A percentile compares a stretch with the other conserved stretches of the same genome.
Conservation (phyloP, 2,329 filamentous ascomycete genomes). For the Ilyonectria robusta region DNA sequence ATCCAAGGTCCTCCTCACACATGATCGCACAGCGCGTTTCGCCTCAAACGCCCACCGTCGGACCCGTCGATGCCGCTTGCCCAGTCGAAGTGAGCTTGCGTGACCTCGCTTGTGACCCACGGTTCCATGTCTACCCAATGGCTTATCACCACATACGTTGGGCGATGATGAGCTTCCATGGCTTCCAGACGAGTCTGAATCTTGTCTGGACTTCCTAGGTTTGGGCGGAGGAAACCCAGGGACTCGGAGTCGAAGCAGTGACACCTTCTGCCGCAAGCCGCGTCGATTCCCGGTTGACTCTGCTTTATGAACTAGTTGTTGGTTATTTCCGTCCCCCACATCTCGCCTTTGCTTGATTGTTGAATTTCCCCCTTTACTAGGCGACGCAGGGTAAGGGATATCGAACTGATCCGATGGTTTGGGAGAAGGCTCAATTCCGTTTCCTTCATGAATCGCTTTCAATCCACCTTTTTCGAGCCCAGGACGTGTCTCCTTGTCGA, state of each 20-base stretch:
- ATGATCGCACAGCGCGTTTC: slow-evolving; percentile 51
- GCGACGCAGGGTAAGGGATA: slow-evolving; percentile 50
- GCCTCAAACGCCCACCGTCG: slow-evolving; percentile 54
- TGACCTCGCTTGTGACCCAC: slow-evolving; percentile 5
- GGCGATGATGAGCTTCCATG: slow-evolving; percentile 18
- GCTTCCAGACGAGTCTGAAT: slow-evolving; percentile 17
- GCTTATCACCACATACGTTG: slow-evolving; percentile 15
- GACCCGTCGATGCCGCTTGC: slow-evolving; percentile 46
- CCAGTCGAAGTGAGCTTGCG: slow-evolving; percentile 32
- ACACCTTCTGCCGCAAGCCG: slow-evolving; percentile 49
- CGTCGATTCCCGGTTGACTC: slow-evolving; percentile 13
- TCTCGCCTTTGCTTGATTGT: slow-evolving; percentile 26
- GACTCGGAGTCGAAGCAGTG: slow-evolving; percentile 48
- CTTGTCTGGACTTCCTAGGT: slow-evolving; percentile 28
- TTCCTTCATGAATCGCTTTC: slow-evolving; percentile 31
- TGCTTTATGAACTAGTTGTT: neutral
- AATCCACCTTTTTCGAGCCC: slow-evolving; percentile 17
- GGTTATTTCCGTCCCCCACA: slow-evolving; percentile 10
- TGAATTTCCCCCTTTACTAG: slow-evolving; percentile 26
- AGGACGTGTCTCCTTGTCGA: slow-evolving; percentile 23
- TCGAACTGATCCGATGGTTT: slow-evolving; percentile 54
- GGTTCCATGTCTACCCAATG: slow-evolving; percentile 24
- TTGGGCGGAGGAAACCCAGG: slow-evolving; percentile 29
- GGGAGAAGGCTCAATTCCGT: slow-evolving; percentile 31
- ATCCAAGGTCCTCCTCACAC: slow-evolving; percentile 51